A percentile compares a stretch with the other conserved stretches of the same genome.
Evolutionary conservation across 176 grass and related monocot genomes (phyloP).

Genomic region (Ampelocalamus luodianensis): DNA sequence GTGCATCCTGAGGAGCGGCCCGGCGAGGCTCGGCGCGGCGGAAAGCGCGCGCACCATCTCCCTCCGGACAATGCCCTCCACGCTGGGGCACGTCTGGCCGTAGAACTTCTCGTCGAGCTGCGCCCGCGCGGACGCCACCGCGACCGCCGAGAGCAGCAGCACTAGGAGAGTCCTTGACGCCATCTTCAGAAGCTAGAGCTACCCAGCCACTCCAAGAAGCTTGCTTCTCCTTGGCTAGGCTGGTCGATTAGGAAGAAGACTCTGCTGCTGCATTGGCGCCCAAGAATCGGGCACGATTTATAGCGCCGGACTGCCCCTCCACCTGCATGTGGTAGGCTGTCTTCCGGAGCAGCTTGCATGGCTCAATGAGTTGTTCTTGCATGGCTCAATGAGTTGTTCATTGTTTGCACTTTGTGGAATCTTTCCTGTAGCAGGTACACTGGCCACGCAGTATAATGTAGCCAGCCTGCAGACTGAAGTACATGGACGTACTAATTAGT

Average conservation of each 20-base stretch:
- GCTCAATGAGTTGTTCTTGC: constrained; percentile 28
- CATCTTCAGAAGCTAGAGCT: constrained; percentile 25
- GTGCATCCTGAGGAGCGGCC: constrained; percentile 79
- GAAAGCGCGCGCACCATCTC: constrained; percentile 61
- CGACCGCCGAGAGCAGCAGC: constrained; percentile 37
- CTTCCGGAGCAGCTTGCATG: background rate
- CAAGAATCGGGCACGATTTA: constrained; percentile 34
- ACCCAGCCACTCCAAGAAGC: background rate
- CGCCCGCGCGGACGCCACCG: constrained; percentile 30
- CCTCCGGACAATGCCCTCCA: constrained; percentile 54
- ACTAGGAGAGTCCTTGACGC: constrained; percentile 13
- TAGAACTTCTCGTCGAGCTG: constrained; percentile 64
- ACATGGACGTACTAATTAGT: constrained; percentile 17
- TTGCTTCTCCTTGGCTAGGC: constrained; percentile 1
- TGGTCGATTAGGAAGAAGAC: background rate
- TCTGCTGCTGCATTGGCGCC: constrained; percentile 38
- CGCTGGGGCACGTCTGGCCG: constrained; percentile 58
- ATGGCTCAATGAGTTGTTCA: constrained; percentile 31
- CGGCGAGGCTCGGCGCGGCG: constrained; percentile 76
- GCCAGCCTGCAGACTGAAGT: background rate
- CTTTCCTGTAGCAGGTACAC: constrained; percentile 50
- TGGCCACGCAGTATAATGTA: background rate
- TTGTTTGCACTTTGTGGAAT: constrained; percentile 18
- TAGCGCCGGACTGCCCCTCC: constrained; percentile 5
- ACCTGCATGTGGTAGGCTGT: constrained; percentile 42